A percentile compares a stretch with the other conserved stretches of the same genome.
Conservation (phyloP, 2,329 filamentous ascomycete species). For the Aquanectria penicillioides region DNA sequence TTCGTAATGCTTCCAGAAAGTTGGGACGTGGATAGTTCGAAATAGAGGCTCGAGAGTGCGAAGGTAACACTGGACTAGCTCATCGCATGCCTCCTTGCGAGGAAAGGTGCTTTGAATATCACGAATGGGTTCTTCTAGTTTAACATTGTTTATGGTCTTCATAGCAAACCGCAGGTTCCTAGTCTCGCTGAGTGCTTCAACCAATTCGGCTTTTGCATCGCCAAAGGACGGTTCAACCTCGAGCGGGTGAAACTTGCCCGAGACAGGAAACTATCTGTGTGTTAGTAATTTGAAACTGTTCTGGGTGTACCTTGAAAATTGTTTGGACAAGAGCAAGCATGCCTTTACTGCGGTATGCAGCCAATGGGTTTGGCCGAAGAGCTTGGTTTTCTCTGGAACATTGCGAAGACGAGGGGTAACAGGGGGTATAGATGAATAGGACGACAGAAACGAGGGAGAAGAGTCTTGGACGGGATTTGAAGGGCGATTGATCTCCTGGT, state of each 20-base stretch:
- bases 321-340: neutral
- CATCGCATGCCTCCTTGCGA: slow-evolving; percentile 28
- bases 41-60: slow-evolving; percentile 41
- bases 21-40: slow-evolving; percentile 37
- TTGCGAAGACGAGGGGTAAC: slow-evolving; percentile 36
- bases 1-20: slow-evolving; percentile 36
- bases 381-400: slow-evolving; percentile 41
- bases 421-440: slow-evolving; percentile 32
- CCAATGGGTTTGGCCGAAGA: slow-evolving; percentile 43
- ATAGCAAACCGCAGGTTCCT: slow-evolving; percentile 29
- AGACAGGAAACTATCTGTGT: slow-evolving; percentile 33
- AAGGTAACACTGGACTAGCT: slow-evolving; percentile 36
- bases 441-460: neutral
- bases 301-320: too few relatives aligned
- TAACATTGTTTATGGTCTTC: slow-evolving; percentile 27
- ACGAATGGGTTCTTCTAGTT: slow-evolving; percentile 31
- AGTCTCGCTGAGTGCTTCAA: slow-evolving; percentile 35
- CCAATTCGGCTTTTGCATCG: slow-evolving; percentile 38
- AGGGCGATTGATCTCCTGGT: neutral
- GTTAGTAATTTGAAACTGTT: slow-evolving; percentile 14
- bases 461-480: neutral
- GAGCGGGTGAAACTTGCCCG: slow-evolving; percentile 37
- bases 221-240: slow-evolving; percentile 38
- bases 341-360: slow-evolving; percentile 40
- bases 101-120: slow-evolving; percentile 34